A percentile compares a stretch with the other conserved stretches of the same genome.
phyloP scores from a whole-genome alignment of 2,329 filamentous ascomycete genomes.

The Talaromyces marneffei region DNA sequence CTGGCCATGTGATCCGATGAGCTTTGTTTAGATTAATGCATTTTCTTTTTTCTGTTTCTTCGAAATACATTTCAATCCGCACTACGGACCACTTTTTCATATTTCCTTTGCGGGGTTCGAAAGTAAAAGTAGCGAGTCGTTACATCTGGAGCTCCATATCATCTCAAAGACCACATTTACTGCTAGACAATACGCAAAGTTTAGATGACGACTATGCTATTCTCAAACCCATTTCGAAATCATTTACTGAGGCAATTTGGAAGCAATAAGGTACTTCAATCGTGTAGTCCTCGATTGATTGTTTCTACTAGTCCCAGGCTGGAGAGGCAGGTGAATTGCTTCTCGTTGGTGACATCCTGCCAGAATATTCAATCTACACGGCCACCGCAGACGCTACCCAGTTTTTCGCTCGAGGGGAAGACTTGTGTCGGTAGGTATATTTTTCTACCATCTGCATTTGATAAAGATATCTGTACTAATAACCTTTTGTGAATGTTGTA shows the following conservation, averaged over 20 bases:
- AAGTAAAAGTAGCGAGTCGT: too few relatives aligned
- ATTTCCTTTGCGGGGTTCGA: neutral
- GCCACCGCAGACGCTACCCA: slow-evolving; percentile 16
- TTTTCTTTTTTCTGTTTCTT: neutral
- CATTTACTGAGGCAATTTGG: neutral
- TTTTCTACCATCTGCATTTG: neutral
- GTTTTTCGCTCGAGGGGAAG: slow-evolving; percentile 21
- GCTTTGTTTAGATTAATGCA: neutral
- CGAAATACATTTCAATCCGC: neutral
- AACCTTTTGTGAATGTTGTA: neutral
- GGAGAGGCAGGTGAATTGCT: neutral
- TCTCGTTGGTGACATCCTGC: neutral
- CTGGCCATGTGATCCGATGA: neutral
- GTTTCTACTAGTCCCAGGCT: neutral
- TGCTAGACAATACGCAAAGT: neutral
- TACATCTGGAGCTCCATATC: too few relatives aligned
- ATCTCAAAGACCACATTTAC: neutral
- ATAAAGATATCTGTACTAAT: neutral
- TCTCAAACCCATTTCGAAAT: neutral
- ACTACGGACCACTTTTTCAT: too few relatives aligned
- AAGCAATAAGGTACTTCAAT: neutral
- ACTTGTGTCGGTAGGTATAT: slow-evolving; percentile 19
- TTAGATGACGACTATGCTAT: neutral
- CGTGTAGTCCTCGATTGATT: neutral
- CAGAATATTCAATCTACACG: neutral